Conservation (phyloP, 208 protist species). For the Wallacemonas sp. region DNA sequence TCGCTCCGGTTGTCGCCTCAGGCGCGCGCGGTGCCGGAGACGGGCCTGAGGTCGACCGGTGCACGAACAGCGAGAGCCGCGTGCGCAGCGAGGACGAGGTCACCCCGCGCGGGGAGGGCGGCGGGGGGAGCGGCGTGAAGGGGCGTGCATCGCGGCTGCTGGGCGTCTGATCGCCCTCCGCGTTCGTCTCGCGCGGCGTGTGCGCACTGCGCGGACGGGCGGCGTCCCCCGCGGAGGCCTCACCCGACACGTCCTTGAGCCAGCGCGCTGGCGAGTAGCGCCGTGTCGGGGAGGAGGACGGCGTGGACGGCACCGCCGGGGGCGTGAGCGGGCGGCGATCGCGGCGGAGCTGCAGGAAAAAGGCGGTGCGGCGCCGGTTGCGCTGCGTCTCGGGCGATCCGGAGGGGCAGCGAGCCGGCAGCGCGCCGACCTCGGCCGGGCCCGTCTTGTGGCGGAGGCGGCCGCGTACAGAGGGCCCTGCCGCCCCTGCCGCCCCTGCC, state of each 20-base stretch:
- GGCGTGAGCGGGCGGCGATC: background rate
- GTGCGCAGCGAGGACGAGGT: background rate
- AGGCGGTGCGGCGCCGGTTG: slow-evolving; percentile 4
- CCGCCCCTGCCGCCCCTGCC: too few species aligned
- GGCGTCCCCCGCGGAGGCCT: background rate
- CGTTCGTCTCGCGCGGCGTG: background rate
- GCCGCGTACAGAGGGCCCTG: too few species aligned
- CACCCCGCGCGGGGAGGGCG: background rate
- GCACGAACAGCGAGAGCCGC: background rate
- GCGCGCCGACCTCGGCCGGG: too few species aligned
- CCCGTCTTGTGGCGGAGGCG: too few species aligned
- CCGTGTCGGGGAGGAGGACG: background rate
- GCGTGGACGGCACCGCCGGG: background rate
- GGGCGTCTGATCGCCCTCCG: too few species aligned
- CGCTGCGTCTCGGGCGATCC: slow-evolving; percentile 4
- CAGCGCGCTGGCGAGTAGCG: slow-evolving; percentile 10
- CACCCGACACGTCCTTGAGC: background rate
- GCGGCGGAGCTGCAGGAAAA: background rate
- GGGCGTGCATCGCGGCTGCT: background rate
- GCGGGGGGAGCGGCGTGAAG: background rate
- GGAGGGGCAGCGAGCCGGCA: background rate
- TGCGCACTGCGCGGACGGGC: background rate
- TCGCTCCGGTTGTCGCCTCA: too few species aligned
- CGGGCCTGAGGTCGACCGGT: background rate
- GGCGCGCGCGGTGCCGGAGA: background rate